Conservation (phyloP, 371 early-diverging fungal genomes). For the Umbelopsis sp. region DNA sequence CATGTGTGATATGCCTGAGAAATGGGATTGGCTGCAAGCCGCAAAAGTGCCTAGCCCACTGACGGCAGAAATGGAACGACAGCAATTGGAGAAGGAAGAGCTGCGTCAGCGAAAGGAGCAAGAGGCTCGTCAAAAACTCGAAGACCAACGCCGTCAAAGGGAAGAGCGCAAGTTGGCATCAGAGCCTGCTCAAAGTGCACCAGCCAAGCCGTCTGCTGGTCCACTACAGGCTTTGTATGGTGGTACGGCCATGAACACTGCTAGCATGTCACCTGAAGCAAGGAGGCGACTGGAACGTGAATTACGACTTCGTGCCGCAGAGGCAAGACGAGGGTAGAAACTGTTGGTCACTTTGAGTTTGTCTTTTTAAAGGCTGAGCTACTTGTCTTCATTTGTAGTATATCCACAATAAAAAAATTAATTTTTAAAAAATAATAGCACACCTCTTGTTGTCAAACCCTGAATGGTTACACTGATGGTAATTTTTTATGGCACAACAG, state of each 20-base stretch:
- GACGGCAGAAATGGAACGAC: constrained; percentile 74
- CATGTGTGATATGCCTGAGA: constrained; percentile 64
- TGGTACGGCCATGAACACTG: constrained; percentile 38
- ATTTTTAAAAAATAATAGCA: too few relatives aligned
- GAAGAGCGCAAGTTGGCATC: constrained; percentile 27
- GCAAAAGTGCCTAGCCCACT: constrained; percentile 80
- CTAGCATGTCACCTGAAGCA: constrained; percentile 74
- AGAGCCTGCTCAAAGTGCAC: constrained; percentile 43
- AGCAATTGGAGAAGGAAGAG: constrained; percentile 61
- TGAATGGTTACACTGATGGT: too few relatives aligned
- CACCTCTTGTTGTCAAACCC: too few relatives aligned
- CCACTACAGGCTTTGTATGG: constrained; percentile 31
- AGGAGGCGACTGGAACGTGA: constrained; percentile 83
- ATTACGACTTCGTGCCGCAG: constrained; percentile 80
- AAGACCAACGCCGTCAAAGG: constrained; percentile 28
- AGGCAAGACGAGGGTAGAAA: constrained; percentile 51
- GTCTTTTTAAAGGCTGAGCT: neutral
- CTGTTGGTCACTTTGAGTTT: neutral
- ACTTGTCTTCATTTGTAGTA: neutral
- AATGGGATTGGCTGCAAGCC: constrained; percentile 67
- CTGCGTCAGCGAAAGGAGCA: constrained; percentile 64
- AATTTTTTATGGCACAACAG: too few relatives aligned
- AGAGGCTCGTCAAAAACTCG: constrained; percentile 46
- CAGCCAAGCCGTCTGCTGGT: constrained; percentile 33
- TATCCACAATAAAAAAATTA: too few relatives aligned